Conservation (phyloP, 1,284 basidiomycete species). For the Malassezia yamatoensis region DNA sequence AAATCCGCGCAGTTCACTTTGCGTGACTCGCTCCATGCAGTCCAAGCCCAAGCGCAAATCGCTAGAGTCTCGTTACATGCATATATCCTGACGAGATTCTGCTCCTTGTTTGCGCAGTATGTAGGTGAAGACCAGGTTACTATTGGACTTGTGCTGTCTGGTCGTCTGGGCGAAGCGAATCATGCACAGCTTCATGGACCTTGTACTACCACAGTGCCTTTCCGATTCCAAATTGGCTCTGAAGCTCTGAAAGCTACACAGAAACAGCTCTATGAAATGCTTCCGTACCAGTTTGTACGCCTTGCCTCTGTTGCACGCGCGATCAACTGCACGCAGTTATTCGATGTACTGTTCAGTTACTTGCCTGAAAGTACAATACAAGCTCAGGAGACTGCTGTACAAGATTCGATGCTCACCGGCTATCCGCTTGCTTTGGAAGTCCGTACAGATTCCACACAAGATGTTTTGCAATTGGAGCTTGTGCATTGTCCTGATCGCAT, state of each 20-base stretch:
- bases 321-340: constrained; percentile 21
- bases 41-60: constrained; percentile 20
- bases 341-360: constrained; percentile 37
- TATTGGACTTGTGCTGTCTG: constrained; percentile 36
- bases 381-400: neutral
- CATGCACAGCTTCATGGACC: constrained; percentile 35
- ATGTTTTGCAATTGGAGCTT: constrained; percentile 21
- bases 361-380: constrained; percentile 13
- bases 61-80: constrained; percentile 29
- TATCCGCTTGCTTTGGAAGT: constrained; percentile 36
- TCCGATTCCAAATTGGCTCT: constrained; percentile 18
- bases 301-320: constrained; percentile 28
- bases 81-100: constrained; percentile 24
- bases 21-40: neutral
- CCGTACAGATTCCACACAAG: constrained; percentile 10
- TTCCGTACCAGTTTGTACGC: constrained; percentile 32
- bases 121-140: constrained; percentile 29
- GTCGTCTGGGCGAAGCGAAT: constrained; percentile 21
- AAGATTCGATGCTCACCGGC: constrained; percentile 28
- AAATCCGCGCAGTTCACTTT: neutral
- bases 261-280: constrained; percentile 11
- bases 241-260: constrained; percentile 5
- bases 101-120: constrained; percentile 25
- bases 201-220: constrained; percentile 36
- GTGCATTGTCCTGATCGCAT: constrained; percentile 23